A percentile compares a stretch with the other conserved stretches of the same genome.
These are phyloP conservation scores for Stevia rebaudiana DNA, from an alignment of 140 eudicot genomes.

Conservation along the genomic window DNA sequence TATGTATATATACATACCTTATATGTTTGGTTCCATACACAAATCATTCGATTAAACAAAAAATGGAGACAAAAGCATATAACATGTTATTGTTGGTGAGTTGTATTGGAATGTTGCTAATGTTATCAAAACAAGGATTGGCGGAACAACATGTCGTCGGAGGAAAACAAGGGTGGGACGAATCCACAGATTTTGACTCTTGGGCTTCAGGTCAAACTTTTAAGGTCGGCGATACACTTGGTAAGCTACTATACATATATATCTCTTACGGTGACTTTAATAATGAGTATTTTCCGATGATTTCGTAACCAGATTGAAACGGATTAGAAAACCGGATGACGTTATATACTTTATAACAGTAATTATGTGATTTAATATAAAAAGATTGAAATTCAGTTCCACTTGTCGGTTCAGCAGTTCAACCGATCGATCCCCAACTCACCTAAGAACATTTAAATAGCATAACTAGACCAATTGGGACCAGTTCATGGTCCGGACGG, in stretches of 20 bases:
- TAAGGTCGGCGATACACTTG: conserved; percentile 76
- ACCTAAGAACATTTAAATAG: too few species aligned
- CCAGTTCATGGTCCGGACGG: too few species aligned
- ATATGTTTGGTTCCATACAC: conserved; percentile 26
- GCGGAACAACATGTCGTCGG: conserved; percentile 62
- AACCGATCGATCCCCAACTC: too few species aligned
- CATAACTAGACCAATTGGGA: too few species aligned
- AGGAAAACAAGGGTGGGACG: conserved; percentile 90
- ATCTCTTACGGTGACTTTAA: too few species aligned
- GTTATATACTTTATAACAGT: too few species aligned
- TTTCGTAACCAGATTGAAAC: too few species aligned
- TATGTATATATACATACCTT: conserved; percentile 12
- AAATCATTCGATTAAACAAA: conserved; percentile 14
- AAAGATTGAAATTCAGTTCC: too few species aligned
- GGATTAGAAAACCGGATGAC: too few species aligned
- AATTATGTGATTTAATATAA: too few species aligned
- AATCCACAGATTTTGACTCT: conserved; percentile 54
- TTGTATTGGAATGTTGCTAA: conserved; percentile 12
- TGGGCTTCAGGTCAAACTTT: conserved; percentile 77
- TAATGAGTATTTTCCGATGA: too few species aligned
- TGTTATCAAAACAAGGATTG: conserved; percentile 18
- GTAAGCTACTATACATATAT: conserved; percentile 24
- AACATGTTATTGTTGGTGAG: conserved; percentile 24
- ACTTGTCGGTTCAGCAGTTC: too few species aligned
- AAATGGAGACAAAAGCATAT: conserved; percentile 35